These are phyloP conservation scores for Alternaria sp. DNA, from an alignment of 2,329 filamentous ascomycete species.

Conservation along the genomic window DNA sequence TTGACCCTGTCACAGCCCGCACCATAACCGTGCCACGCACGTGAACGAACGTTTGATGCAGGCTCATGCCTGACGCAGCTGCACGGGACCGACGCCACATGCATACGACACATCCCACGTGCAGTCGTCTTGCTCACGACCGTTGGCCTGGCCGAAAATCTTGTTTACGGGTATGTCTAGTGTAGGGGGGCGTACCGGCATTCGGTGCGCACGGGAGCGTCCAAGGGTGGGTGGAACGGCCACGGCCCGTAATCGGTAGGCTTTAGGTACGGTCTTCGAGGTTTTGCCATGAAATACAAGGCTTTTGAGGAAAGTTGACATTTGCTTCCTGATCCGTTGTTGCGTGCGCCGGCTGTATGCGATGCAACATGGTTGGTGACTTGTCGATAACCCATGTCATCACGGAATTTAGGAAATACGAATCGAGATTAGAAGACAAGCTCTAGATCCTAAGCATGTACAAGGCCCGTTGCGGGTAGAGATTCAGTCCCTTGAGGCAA, in stretches of 20 bases:
- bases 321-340: constrained; percentile 9
- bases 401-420: neutral
- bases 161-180: neutral
- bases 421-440: neutral
- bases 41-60: constrained; percentile 9
- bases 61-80: constrained; percentile 4
- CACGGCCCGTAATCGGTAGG: constrained; percentile 26
- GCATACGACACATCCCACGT: neutral
- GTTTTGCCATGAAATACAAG: constrained; percentile 1
- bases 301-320: neutral
- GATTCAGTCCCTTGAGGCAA: neutral
- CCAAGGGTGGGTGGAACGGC: constrained; percentile 20
- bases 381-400: neutral
- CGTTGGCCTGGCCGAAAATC: neutral
- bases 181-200: constrained; percentile 11
- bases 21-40: constrained; percentile 2
- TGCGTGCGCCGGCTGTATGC: constrained; percentile 3
- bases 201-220: constrained; percentile 18
- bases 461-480: neutral
- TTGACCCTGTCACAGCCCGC: constrained; percentile 5
- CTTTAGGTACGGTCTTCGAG: neutral
- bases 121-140: neutral
- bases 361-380: neutral
- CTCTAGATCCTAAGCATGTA: neutral
- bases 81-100: neutral